A percentile compares a stretch with the other conserved stretches of the same genome.
Evolutionary conservation across 305 asterid genomes (phyloP).

Genomic region (Rubia tinctorum): DNA sequence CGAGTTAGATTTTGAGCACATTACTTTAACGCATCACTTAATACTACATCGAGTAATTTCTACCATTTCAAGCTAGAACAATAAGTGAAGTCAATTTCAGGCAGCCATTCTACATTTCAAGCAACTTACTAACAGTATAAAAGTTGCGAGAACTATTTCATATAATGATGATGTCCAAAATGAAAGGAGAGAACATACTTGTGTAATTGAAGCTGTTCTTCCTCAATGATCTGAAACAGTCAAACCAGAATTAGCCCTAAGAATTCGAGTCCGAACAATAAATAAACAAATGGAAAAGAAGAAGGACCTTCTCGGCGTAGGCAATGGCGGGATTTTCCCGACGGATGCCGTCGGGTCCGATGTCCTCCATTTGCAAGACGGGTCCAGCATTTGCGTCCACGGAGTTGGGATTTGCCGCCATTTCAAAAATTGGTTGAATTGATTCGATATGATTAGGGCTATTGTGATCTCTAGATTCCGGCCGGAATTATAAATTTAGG

Average conservation of each 20-base stretch:
- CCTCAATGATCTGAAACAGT: slow-evolving; percentile 64
- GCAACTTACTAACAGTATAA: not conserved
- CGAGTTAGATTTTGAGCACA: not conserved
- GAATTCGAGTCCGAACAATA: not conserved
- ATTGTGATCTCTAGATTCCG: not conserved
- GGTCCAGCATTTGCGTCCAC: slow-evolving; percentile 27
- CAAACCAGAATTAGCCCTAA: not conserved
- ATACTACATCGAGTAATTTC: not conserved
- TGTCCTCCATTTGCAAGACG: slow-evolving; percentile 49
- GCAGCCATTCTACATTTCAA: not conserved
- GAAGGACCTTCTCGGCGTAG: slow-evolving; percentile 72
- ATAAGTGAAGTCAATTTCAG: slow-evolving; percentile 4
- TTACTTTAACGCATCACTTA: not conserved
- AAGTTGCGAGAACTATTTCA: not conserved
- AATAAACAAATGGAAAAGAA: not conserved
- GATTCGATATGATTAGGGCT: not conserved
- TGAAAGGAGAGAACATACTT: no score
- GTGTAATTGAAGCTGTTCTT: slow-evolving; percentile 84
- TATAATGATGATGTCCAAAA: no score
- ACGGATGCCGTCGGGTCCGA: slow-evolving; percentile 90
- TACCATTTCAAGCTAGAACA: not conserved
- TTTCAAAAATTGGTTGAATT: not conserved
- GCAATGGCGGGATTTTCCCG: slow-evolving; percentile 78
- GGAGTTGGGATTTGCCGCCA: slow-evolving; percentile 18
- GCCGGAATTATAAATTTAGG: not conserved